These are phyloP conservation scores for Luffa aegyptiaca DNA, from an alignment of 306 rosid species.

Conservation along the genomic window DNA sequence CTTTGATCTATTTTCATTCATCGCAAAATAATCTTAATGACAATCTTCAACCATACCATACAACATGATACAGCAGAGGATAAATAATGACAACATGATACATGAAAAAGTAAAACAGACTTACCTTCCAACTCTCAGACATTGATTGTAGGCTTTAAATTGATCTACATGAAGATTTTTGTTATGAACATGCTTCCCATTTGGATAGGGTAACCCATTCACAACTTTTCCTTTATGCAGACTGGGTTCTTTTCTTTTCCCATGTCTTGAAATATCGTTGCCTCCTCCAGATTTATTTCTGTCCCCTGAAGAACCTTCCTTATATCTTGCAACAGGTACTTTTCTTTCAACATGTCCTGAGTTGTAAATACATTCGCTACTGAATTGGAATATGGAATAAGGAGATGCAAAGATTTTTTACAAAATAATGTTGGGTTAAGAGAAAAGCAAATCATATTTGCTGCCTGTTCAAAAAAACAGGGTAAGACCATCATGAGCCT, in stretches of 20 bases:
- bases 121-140: conserved; percentile 69
- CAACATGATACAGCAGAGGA: not conserved
- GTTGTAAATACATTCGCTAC: conserved; percentile 23
- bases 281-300: conserved; percentile 28
- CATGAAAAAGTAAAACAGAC: conserved; percentile 1
- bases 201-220: conserved; percentile 28
- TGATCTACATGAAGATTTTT: conserved; percentile 35
- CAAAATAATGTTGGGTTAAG: not conserved
- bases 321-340: conserved; percentile 19
- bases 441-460: conserved; percentile 5
- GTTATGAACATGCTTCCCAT: conserved; percentile 27
- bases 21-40: not conserved
- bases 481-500: conserved; percentile 11
- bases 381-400: conserved; percentile 9
- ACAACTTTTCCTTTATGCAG: conserved; percentile 16
- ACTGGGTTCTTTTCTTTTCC: conserved; percentile 24
- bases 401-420: conserved; percentile 10
- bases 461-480: not conserved
- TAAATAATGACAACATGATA: conserved; percentile 10
- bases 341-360: conserved; percentile 47
- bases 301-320: conserved; percentile 27
- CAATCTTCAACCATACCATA: not conserved
- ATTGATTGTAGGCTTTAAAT: conserved; percentile 44
- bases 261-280: conserved; percentile 30
- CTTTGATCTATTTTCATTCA: not conserved